Evolutionary conservation across 2,329 filamentous ascomycete genomes (phyloP).

Genomic region (Atkinsonella hypoxylon): DNA sequence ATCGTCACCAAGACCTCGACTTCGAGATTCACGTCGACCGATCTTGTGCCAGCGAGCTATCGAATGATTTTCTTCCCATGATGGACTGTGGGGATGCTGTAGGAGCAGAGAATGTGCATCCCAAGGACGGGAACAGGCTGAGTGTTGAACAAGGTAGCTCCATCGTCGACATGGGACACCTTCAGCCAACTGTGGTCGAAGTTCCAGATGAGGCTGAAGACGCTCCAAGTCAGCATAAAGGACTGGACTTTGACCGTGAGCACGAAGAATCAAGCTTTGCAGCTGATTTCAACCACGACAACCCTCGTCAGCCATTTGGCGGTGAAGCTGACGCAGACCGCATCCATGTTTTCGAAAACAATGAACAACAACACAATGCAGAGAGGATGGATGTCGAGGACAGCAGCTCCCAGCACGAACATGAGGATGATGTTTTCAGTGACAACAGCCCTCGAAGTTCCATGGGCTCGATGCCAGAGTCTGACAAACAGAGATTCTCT

Average conservation of each 20-base stretch:
- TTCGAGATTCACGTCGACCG: conserved; percentile 37
- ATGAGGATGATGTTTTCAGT: conserved; percentile 47
- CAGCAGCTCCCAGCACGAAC: conserved; percentile 38
- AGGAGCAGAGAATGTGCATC: not conserved
- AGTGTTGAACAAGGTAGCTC: not conserved
- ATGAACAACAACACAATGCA: conserved; percentile 9
- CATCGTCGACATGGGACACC: not conserved
- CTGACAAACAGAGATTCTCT: conserved; percentile 21
- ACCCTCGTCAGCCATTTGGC: conserved; percentile 12
- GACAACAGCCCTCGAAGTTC: conserved; percentile 46
- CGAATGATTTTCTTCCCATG: conserved; percentile 5
- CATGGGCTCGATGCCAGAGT: conserved; percentile 35
- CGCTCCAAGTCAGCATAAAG: not conserved
- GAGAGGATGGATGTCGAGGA: conserved; percentile 22
- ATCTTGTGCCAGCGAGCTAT: conserved; percentile 26
- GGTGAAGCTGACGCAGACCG: conserved; percentile 12
- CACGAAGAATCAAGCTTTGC: conserved; percentile 12
- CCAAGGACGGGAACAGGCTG: not conserved
- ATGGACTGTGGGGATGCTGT: conserved; percentile 6
- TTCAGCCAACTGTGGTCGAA: conserved; percentile 4
- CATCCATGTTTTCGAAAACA: conserved; percentile 10
- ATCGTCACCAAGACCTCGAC: conserved; percentile 24
- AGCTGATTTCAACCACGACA: conserved; percentile 12
- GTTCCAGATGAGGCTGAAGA: conserved; percentile 3
- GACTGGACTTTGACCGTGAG: not conserved